Conservation (phyloP, 129 eudicot genomes). For the Chrysanthemum lavandulifolium region DNA sequence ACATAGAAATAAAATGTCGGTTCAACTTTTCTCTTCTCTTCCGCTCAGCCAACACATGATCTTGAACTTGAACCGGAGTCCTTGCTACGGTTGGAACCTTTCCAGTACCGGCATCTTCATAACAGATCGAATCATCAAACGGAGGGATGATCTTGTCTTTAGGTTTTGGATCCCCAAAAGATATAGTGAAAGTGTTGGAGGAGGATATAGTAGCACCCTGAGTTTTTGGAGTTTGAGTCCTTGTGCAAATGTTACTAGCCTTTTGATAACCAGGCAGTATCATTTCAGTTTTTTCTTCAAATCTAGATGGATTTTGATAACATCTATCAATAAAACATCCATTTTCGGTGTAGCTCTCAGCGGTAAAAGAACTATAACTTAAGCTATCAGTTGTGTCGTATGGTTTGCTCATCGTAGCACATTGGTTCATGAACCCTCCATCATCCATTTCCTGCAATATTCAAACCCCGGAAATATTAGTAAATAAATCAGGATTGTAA, state of each 20-base stretch:
- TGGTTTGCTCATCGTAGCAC: constrained; percentile 32
- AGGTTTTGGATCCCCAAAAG: constrained; percentile 39
- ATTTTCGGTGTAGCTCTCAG: constrained; percentile 39
- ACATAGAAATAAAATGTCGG: constrained; percentile 47
- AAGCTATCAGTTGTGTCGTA: constrained; percentile 34
- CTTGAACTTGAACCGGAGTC: constrained; percentile 53
- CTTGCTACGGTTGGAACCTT: constrained; percentile 32
- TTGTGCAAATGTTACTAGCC: constrained; percentile 13
- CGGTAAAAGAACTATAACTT: constrained; percentile 34
- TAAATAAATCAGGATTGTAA: background rate
- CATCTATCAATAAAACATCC: constrained; percentile 32
- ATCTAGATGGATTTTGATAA: constrained; percentile 22
- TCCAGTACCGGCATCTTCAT: constrained; percentile 15
- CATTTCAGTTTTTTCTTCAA: constrained; percentile 26
- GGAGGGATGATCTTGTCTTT: constrained; percentile 34
- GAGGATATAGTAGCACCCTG: constrained; percentile 21
- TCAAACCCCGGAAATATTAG: background rate
- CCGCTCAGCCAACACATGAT: constrained; percentile 69
- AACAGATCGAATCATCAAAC: constrained; percentile 30
- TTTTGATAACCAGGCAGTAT: constrained; percentile 21
- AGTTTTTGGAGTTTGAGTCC: constrained; percentile 20
- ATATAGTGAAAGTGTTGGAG: constrained; percentile 35
- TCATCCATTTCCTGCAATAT: constrained; percentile 36
- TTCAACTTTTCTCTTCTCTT: constrained; percentile 64
- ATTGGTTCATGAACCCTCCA: constrained; percentile 39